Percentiles rank a stretch among this genome's conserved stretches.
phyloP scores from a whole-genome alignment of 2,329 filamentous ascomycete genomes.

The Apiospora phragmitis region DNA sequence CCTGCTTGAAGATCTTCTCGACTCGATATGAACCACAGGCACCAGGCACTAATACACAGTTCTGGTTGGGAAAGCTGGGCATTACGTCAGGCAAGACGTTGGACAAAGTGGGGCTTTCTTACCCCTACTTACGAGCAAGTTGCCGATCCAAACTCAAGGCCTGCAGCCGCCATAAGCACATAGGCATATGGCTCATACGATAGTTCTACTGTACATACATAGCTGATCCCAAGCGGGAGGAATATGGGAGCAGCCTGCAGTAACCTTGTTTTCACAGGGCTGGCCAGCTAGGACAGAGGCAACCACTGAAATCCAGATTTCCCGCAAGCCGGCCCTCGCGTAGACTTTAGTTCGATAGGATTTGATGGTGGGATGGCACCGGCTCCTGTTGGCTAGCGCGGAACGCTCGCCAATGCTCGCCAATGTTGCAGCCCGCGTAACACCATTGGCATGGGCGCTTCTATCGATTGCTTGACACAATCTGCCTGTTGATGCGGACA shows the following conservation, averaged over 20 bases:
- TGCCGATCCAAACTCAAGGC: neutral
- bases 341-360: neutral
- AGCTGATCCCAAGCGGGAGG: neutral
- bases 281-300: neutral
- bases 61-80: neutral
- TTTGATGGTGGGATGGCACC: neutral
- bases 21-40: neutral
- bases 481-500: neutral
- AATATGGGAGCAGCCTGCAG: neutral
- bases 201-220: neutral
- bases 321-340: neutral
- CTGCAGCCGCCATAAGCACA: neutral
- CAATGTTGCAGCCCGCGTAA: conserved; percentile 1
- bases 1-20: neutral
- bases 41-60: neutral
- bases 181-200: neutral
- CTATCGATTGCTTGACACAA: neutral
- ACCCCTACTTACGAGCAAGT: neutral
- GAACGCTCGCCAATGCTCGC: neutral
- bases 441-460: neutral
- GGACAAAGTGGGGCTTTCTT: neutral
- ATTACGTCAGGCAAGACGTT: neutral
- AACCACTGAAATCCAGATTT: neutral
- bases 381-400: neutral
- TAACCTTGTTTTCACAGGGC: neutral